phyloP scores from a whole-genome alignment of 371 early-diverging fungal genomes.

The Lichtheimia ornata region DNA sequence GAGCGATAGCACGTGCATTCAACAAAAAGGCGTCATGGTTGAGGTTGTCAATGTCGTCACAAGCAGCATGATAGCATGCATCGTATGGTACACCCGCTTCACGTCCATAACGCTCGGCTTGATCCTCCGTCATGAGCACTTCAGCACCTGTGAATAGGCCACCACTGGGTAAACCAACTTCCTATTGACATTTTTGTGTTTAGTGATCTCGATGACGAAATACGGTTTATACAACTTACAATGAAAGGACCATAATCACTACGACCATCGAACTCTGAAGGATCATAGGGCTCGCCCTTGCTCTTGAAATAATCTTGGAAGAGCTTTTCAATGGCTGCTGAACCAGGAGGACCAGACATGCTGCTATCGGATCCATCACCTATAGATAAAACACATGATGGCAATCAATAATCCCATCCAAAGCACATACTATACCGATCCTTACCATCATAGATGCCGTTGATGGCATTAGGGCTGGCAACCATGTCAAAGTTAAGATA shows the following conservation, averaged over 20 bases:
- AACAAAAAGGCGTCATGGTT: conserved; percentile 21
- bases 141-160: conserved; percentile 73
- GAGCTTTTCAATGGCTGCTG: conserved; percentile 52
- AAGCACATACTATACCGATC: background rate
- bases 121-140: conserved; percentile 58
- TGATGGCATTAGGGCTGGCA: conserved; percentile 74
- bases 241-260: conserved; percentile 56
- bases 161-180: conserved; percentile 55
- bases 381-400: too few relatives aligned
- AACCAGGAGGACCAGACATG: conserved; percentile 32
- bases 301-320: conserved; percentile 61
- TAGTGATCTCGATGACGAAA: background rate
- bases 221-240: conserved; percentile 35
- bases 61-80: conserved; percentile 62
- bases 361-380: conserved; percentile 44
- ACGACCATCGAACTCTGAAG: conserved; percentile 35
- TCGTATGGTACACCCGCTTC: conserved; percentile 67
- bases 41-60: conserved; percentile 20
- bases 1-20: conserved; percentile 17
- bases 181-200: background rate
- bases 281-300: conserved; percentile 40
- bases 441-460: conserved; percentile 34
- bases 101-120: conserved; percentile 66
- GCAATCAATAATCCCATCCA: background rate
- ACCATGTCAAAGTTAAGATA: conserved; percentile 82